Base-by-base conservation (phyloP, 192 early-diverging fungal species). In the Backusella luteola region DNA sequence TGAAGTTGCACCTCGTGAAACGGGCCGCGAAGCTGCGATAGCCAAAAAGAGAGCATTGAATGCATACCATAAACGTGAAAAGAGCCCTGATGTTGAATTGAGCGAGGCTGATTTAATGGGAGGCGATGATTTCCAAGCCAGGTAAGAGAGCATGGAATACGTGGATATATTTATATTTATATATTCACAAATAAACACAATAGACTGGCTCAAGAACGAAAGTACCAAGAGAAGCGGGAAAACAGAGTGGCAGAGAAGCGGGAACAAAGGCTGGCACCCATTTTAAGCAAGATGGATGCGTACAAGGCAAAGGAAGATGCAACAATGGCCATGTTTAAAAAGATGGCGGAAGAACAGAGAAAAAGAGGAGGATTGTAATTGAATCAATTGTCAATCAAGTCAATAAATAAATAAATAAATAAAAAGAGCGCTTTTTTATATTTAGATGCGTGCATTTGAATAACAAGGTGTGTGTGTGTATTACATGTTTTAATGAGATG, bases 241-340 rank as follows among this genome's bases (percentile, higher is more conserved):
- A 76, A 86, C 38, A 80, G 82, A 52, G 52, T 71, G 53, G 68
- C 77, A 23, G 79, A 82, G 67, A 29, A 36, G 15, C 34, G 67
- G 6, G 23, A 75, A 67, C 83, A 82, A 39, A 77, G 75, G 23
- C 79, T 69, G 46, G 82, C 77, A 17, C 77, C 75, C 11, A 71
- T 89, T 69, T 75, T 83, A 21, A 85, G 81, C 1, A 85, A 85
- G 56, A 71, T 87, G 11, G 75, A 74, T 34, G 89, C 86, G 42
- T 90, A 85, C 73, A 73, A 85, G 46, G 85, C 89, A 38, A 95
- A 93, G 78, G 93, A 95, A 75, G 87, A 88, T 29, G 85, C 78
- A n/a, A 94, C 93, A 2, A 81, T 95, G 49, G 91, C 85, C 46
- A 88, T 91, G 87, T 86, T 94, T 46, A 83, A 85, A 32, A 85